These are phyloP conservation scores for Cytospora schulzeri DNA, from an alignment of 2,329 filamentous ascomycete species.

Conservation along the genomic window DNA sequence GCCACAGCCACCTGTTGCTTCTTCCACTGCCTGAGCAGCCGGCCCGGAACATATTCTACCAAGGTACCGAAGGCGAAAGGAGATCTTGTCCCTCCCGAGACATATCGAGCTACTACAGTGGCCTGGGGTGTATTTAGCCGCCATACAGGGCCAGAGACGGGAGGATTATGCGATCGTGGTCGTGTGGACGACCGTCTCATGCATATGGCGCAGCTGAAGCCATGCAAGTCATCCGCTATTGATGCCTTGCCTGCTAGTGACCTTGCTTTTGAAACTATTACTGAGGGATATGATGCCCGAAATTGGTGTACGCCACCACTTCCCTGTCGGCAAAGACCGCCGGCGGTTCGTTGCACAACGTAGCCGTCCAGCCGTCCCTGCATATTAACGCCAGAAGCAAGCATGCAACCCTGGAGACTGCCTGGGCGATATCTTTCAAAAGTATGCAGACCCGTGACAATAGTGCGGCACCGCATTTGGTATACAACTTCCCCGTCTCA, in stretches of 20 bases:
- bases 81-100: neutral
- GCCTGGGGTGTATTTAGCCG: neutral
- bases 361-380: neutral
- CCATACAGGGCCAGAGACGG: neutral
- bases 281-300: neutral
- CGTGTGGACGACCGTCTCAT: neutral
- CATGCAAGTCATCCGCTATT: neutral
- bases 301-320: neutral
- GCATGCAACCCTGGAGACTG: neutral
- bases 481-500: neutral
- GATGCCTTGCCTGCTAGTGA: neutral
- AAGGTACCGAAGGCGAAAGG: no score
- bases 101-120: neutral
- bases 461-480: neutral
- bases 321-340: neutral
- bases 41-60: neutral
- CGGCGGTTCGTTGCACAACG: neutral
- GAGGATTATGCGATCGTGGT: neutral
- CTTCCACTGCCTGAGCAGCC: neutral
- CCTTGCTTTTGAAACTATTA: neutral
- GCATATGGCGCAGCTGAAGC: neutral
- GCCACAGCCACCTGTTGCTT: neutral
- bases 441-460: neutral
- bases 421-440: neutral
- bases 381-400: neutral